phyloP scores from a whole-genome alignment of 2,329 filamentous ascomycete genomes.

The Apiospora sp. region DNA sequence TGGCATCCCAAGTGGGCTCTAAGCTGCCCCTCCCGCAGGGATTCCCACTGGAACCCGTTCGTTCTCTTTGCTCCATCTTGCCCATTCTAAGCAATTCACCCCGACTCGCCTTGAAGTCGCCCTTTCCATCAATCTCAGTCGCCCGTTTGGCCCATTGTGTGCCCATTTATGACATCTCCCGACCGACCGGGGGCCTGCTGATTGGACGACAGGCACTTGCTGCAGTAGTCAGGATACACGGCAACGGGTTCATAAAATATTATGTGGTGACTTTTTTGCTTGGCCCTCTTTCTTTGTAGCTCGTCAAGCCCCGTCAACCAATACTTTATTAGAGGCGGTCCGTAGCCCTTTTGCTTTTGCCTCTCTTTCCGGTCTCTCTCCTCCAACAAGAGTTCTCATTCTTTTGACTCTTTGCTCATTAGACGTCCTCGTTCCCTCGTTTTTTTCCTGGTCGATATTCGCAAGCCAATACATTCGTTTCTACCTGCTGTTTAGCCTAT shows the following conservation, averaged over 20 bases:
- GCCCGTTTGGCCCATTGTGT: neutral
- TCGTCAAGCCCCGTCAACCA: neutral
- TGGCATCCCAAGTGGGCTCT: conserved; percentile 8
- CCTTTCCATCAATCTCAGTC: neutral
- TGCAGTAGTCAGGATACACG: neutral
- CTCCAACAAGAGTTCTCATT: conserved; percentile 19
- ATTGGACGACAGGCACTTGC: neutral
- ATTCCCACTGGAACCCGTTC: conserved; percentile 1
- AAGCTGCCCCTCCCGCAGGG: neutral
- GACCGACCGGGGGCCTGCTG: conserved; percentile 7
- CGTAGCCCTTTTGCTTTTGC: conserved; percentile 7
- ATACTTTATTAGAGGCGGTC: conserved; percentile 12
- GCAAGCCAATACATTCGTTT: conserved; percentile 5
- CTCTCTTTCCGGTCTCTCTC: conserved; percentile 1
- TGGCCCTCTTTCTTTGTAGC: neutral
- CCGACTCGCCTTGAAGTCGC: neutral
- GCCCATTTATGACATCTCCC: conserved; percentile 2
- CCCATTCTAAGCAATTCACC: neutral
- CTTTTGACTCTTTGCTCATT: conserved; percentile 21
- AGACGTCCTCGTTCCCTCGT: conserved; percentile 17
- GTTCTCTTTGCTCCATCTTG: neutral
- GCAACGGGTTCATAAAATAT: neutral
- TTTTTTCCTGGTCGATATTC: conserved; percentile 6
- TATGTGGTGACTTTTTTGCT: neutral
- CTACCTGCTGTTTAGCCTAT: neutral